Percentiles rank a stretch among this genome's conserved stretches.
These are phyloP conservation scores for Eucalyptus tenuipes DNA, from an alignment of 345 rosid genomes.

Conservation along the genomic window DNA sequence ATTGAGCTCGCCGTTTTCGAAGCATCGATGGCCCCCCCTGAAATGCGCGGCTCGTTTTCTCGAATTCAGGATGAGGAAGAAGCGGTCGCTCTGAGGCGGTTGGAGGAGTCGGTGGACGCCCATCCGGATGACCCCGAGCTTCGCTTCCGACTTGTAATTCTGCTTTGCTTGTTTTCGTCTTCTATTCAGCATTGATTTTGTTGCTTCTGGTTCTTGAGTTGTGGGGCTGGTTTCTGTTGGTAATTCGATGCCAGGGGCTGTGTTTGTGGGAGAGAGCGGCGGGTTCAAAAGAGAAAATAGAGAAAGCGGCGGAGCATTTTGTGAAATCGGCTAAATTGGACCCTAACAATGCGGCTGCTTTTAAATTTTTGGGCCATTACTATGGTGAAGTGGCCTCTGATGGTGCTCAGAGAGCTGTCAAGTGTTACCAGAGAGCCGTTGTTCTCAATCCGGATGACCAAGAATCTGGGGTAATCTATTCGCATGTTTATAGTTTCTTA, in stretches of 20 bases:
- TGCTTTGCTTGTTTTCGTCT: neutral
- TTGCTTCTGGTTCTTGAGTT: neutral
- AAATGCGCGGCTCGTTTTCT: neutral
- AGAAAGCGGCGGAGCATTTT: slow-evolving; percentile 73
- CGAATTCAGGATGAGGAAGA: slow-evolving; percentile 4
- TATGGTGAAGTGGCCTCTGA: slow-evolving; percentile 21
- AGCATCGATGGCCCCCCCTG: neutral
- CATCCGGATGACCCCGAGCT: slow-evolving; percentile 60
- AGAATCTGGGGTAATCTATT: slow-evolving; percentile 36
- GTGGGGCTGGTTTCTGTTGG: neutral
- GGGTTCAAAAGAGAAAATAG: slow-evolving; percentile 10
- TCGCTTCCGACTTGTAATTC: neutral
- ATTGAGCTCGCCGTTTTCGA: neutral
- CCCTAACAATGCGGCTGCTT: slow-evolving; percentile 54
- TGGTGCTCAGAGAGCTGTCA: slow-evolving; percentile 66
- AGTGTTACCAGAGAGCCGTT: slow-evolving; percentile 86
- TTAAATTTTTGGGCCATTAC: slow-evolving; percentile 72
- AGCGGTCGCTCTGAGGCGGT: slow-evolving; percentile 9
- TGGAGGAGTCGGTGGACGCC: slow-evolving; percentile 45
- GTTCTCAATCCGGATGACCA: slow-evolving; percentile 55
- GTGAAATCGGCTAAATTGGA: slow-evolving; percentile 55
- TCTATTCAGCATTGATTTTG: neutral
- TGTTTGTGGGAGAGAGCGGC: slow-evolving; percentile 44
- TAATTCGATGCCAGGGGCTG: slow-evolving; percentile 35
- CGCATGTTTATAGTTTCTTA: neutral